Evolutionary conservation across 306 rosid species (phyloP).

Genomic region (Rubus parviflorus): DNA sequence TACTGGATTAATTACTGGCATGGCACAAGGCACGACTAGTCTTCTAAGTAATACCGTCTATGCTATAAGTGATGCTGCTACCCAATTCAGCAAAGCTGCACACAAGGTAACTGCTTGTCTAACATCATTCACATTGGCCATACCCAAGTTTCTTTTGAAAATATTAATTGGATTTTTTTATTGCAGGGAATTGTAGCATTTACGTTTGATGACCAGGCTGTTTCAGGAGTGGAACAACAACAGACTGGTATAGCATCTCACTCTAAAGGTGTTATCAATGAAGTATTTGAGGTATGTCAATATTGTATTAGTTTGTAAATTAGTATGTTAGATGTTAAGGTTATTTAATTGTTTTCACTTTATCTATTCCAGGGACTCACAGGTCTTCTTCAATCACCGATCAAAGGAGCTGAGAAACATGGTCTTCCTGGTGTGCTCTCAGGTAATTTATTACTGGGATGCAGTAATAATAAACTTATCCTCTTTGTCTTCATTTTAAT

Average conservation of each 20-base stretch:
- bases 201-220: conserved; percentile 87
- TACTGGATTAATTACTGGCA: conserved; percentile 77
- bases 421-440: conserved; percentile 97
- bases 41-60: conserved; percentile 89
- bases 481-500: not conserved
- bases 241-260: conserved; percentile 60
- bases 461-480: conserved; percentile 11
- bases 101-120: conserved; percentile 66
- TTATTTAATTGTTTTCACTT: conserved; percentile 10
- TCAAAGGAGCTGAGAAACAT: conserved; percentile 95
- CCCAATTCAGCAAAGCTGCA: conserved; percentile 96
- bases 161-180: conserved; percentile 24
- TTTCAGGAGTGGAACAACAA: conserved; percentile 63
- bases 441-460: conserved; percentile 43
- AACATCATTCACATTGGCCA: conserved; percentile 9
- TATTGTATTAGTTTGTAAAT: not conserved
- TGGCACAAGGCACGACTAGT: conserved; percentile 96
- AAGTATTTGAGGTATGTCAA: conserved; percentile 72
- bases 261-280: conserved; percentile 79
- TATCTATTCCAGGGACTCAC: conserved; percentile 78
- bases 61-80: conserved; percentile 92
- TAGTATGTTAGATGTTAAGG: not conserved
- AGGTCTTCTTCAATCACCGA: conserved; percentile 93
- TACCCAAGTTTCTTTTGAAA: conserved; percentile 1
- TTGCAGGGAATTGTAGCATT: conserved; percentile 93